Evolutionary conservation across 2,329 filamentous ascomycete genomes (phyloP).

Genomic region (Pseudocercospora cruenta): DNA sequence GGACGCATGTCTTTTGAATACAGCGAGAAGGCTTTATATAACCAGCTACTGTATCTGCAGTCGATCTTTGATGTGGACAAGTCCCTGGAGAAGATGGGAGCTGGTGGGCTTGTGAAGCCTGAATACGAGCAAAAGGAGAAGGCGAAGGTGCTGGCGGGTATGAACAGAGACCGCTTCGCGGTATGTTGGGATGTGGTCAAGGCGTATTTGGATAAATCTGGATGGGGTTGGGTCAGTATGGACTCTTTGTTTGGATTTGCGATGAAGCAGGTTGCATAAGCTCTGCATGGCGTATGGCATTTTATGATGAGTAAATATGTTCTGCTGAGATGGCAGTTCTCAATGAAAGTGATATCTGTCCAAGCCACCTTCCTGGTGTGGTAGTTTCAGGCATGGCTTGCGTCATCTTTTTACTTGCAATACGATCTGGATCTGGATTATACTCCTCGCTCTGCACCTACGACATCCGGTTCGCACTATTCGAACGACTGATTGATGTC

Average conservation of each 20-base stretch:
- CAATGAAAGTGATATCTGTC: neutral
- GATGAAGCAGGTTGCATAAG: constrained; percentile 33
- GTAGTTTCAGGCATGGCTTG: neutral
- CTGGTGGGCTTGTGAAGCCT: constrained; percentile 34
- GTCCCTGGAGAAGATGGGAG: constrained; percentile 56
- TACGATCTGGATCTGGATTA: neutral
- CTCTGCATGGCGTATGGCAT: neutral
- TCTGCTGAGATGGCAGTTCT: neutral
- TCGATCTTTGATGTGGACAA: constrained; percentile 88
- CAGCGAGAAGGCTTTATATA: constrained; percentile 87
- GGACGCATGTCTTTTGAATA: constrained; percentile 90
- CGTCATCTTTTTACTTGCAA: neutral
- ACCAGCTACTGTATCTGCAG: constrained; percentile 87
- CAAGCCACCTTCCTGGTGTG: neutral
- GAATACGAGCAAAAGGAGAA: constrained; percentile 66
- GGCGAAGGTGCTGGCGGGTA: constrained; percentile 69
- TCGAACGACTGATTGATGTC: too few relatives aligned
- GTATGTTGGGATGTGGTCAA: constrained; percentile 79
- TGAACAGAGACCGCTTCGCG: constrained; percentile 78
- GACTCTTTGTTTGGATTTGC: constrained; percentile 53
- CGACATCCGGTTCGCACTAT: neutral
- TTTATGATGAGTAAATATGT: neutral
- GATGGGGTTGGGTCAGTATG: constrained; percentile 50
- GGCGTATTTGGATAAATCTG: constrained; percentile 42
- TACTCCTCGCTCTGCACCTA: neutral